phyloP scores from a whole-genome alignment of 768 basidiomycete genomes.

The Suillus lakei region DNA sequence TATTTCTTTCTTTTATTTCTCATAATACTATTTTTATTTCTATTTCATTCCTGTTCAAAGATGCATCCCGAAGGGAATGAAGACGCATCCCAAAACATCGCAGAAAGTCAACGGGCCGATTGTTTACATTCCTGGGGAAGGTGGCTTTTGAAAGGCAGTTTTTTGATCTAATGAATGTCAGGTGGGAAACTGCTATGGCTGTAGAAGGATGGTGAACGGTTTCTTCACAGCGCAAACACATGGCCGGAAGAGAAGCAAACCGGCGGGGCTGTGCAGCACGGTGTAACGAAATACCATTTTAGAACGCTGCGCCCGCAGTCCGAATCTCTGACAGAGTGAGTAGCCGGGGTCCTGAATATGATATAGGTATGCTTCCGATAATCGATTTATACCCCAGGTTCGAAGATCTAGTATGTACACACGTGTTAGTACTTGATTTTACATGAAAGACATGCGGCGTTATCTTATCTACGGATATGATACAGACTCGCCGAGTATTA shows the following conservation, averaged over 20 bases:
- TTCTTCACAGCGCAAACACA: not conserved
- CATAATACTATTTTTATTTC: not conserved
- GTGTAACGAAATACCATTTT: not conserved
- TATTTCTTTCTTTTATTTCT: not conserved
- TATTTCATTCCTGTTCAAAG: not conserved
- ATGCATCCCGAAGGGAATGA: not conserved
- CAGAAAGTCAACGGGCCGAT: not conserved
- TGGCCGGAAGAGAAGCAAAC: not conserved
- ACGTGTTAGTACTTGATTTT: not conserved
- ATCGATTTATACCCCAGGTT: conserved; percentile 1
- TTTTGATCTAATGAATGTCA: not conserved
- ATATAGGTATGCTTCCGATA: not conserved
- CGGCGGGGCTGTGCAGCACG: not conserved
- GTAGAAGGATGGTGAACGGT: not conserved
- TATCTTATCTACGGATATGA: conserved; percentile 17
- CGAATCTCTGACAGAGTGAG: not conserved
- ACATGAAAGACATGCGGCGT: not conserved
- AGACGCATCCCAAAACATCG: not conserved
- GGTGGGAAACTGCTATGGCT: not conserved
- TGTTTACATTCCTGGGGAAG: not conserved
- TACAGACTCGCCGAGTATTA: not conserved
- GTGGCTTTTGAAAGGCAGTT: not conserved
- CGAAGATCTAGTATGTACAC: not conserved
- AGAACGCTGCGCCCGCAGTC: not conserved
- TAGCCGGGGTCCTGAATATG: not conserved